Evolutionary conservation across 73 alveolate species (phyloP).

Genomic region (Paramecium biaurelia): DNA sequence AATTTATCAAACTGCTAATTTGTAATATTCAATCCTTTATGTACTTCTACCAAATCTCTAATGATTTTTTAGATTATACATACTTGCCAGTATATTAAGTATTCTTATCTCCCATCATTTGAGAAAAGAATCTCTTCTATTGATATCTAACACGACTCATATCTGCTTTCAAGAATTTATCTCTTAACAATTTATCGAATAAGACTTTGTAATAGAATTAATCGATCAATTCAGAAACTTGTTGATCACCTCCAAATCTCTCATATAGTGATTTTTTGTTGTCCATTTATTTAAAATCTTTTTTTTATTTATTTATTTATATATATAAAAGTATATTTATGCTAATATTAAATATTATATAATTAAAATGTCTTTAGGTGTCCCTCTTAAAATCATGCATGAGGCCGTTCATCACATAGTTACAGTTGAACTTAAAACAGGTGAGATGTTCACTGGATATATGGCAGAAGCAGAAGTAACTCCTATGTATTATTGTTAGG

Average conservation of each 20-base stretch:
- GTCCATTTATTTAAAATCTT: background rate
- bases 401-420: constrained; percentile 97
- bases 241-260: constrained; percentile 43
- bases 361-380: constrained; percentile 82
- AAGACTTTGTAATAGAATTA: constrained; percentile 41
- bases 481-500: constrained; percentile 44
- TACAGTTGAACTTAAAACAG: constrained; percentile 92
- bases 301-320: background rate
- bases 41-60: constrained; percentile 34
- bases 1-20: constrained; percentile 26
- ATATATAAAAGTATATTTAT: background rate
- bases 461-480: constrained; percentile 94
- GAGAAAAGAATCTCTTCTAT: constrained; percentile 41
- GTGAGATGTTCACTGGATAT: constrained; percentile 95
- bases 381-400: constrained; percentile 93
- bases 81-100: constrained; percentile 44
- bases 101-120: constrained; percentile 44
- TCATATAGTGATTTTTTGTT: background rate
- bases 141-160: constrained; percentile 43
- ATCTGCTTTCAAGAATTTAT: constrained; percentile 39
- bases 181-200: constrained; percentile 32
- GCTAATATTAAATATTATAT: constrained; percentile 35
- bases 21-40: background rate
- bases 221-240: constrained; percentile 45
- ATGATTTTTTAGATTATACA: background rate